Evolutionary conservation across 139 green algal genomes (phyloP).

Genomic region (Spirogloea muscicola): DNA sequence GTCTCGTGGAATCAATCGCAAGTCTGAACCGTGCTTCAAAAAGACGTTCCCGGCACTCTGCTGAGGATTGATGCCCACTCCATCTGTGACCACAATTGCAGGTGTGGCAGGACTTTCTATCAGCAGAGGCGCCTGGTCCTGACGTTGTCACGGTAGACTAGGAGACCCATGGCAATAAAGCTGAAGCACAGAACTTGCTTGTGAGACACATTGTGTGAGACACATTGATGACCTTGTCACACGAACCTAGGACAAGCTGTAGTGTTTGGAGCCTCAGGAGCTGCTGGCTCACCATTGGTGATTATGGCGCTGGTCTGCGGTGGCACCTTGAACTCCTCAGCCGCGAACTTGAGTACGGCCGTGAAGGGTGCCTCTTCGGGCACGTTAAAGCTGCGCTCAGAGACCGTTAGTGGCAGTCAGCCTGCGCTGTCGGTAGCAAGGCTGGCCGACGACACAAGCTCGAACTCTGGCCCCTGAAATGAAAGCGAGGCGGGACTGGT

Average conservation of each 20-base stretch:
- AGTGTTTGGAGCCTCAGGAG: neutral
- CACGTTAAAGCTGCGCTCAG: conserved; percentile 87
- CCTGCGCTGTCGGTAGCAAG: too few relatives aligned
- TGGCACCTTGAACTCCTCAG: conserved; percentile 78
- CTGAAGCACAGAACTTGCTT: neutral
- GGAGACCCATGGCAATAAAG: neutral
- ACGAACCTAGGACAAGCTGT: neutral
- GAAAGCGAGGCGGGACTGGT: too few relatives aligned
- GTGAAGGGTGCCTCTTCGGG: conserved; percentile 95
- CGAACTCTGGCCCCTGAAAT: too few relatives aligned
- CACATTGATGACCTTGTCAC: neutral
- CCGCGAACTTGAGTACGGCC: conserved; percentile 93
- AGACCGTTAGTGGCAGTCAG: too few relatives aligned
- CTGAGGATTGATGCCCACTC: conserved; percentile 93
- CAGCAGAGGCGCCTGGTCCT: neutral
- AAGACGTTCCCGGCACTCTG: conserved; percentile 80
- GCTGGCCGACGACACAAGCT: too few relatives aligned
- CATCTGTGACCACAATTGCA: conserved; percentile 59
- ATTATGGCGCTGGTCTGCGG: conserved; percentile 84
- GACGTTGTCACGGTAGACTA: neutral
- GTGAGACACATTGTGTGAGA: neutral
- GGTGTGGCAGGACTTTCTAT: neutral
- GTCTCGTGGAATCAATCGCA: too few relatives aligned
- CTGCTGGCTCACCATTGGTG: conserved; percentile 72
- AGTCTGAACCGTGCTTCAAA: too few relatives aligned